Evolutionary conservation across 129 eudicot species (phyloP).

Genomic region (Pulicaria dysenterica): DNA sequence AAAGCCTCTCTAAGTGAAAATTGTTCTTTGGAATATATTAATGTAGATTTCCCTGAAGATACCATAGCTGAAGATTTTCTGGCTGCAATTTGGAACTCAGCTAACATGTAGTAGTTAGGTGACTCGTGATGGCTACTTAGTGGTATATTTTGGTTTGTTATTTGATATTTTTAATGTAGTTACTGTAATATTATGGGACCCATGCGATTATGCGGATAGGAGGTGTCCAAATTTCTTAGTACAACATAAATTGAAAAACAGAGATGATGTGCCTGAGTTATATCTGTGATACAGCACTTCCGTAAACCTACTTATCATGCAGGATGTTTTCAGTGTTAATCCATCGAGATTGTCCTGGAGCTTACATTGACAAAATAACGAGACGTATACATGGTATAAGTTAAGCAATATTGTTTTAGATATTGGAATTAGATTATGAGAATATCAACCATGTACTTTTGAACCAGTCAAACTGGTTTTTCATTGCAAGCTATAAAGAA

Average conservation of each 20-base stretch:
- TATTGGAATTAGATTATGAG: background rate
- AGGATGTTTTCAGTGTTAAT: background rate
- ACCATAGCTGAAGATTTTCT: slow-evolving; percentile 37
- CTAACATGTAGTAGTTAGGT: slow-evolving; percentile 29
- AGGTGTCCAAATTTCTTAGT: background rate
- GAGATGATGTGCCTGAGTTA: background rate
- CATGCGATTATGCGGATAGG: background rate
- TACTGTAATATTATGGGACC: slow-evolving; percentile 18
- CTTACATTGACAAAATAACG: background rate
- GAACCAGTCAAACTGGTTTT: background rate
- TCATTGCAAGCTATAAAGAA: background rate
- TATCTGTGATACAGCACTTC: background rate
- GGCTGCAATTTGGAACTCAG: slow-evolving; percentile 40
- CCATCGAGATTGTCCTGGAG: background rate
- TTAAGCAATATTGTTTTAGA: background rate
- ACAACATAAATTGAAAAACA: background rate
- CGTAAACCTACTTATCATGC: background rate
- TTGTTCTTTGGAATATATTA: slow-evolving; percentile 26
- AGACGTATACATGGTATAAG: background rate
- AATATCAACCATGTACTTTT: background rate
- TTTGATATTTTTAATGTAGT: background rate
- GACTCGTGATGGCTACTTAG: slow-evolving; percentile 36
- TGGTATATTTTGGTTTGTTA: slow-evolving; percentile 25
- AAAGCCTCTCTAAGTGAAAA: slow-evolving; percentile 22
- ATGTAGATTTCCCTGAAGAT: slow-evolving; percentile 47